phyloP scores from a whole-genome alignment of 768 basidiomycete genomes.

The Sutorius australiensis region DNA sequence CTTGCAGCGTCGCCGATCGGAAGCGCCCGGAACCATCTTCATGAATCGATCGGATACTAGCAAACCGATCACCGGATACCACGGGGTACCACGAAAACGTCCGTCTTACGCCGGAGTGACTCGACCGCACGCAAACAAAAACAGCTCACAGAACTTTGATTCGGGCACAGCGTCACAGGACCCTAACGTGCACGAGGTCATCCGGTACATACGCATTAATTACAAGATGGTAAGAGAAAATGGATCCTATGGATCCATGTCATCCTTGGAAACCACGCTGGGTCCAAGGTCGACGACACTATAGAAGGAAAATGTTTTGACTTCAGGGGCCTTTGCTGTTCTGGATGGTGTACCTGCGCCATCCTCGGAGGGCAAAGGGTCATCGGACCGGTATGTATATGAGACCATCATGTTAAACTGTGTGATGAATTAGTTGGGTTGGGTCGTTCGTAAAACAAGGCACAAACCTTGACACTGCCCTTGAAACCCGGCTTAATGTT shows the following conservation, averaged over 20 bases:
- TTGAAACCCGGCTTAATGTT: constrained; percentile 75
- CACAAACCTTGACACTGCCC: constrained; percentile 73
- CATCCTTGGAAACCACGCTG: constrained; percentile 61
- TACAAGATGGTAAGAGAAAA: neutral
- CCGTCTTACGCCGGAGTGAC: neutral
- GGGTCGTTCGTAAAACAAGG: neutral
- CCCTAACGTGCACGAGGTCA: neutral
- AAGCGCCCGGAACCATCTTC: neutral
- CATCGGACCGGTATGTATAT: constrained; percentile 92
- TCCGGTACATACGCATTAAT: neutral
- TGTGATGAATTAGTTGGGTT: constrained; percentile 1
- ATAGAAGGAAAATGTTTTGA: constrained; percentile 89
- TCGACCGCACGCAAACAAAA: neutral
- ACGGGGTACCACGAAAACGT: neutral
- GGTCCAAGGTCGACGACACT: constrained; percentile 76
- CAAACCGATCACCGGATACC: neutral
- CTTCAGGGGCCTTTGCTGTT: constrained; percentile 56
- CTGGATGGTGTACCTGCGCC: constrained; percentile 46
- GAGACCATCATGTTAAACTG: constrained; percentile 94
- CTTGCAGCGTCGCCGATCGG: neutral
- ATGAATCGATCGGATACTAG: too few relatives aligned
- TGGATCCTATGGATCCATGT: constrained; percentile 23
- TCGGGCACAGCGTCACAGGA: neutral
- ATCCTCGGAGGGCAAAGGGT: constrained; percentile 63
- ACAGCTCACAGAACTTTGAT: too few relatives aligned